phyloP scores from a whole-genome alignment of 768 basidiomycete genomes.

The Pleurotus eryngii region DNA sequence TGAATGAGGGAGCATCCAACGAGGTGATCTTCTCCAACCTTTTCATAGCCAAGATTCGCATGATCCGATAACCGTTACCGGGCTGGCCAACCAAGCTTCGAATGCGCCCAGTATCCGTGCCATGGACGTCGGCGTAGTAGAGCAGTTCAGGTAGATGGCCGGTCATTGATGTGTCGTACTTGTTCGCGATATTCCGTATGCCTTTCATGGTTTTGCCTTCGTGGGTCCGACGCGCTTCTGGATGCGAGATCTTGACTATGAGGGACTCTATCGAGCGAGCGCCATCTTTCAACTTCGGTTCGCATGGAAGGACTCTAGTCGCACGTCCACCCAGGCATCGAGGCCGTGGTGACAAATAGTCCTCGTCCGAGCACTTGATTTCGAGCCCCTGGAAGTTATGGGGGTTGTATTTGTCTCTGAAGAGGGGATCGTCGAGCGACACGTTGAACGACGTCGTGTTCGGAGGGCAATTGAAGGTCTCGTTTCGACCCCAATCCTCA shows the following conservation, averaged over 20 bases:
- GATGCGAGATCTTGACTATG: constrained; percentile 2
- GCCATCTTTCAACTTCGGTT: not conserved
- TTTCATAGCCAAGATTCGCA: not conserved
- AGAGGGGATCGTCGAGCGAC: not conserved
- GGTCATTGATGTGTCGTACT: not conserved
- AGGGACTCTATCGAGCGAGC: not conserved
- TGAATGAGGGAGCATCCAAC: not conserved
- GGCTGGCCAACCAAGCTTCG: not conserved
- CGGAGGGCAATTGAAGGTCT: constrained; percentile 1
- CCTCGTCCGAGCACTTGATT: not conserved
- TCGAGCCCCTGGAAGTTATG: not conserved
- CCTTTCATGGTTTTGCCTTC: constrained; percentile 1
- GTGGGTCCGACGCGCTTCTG: not conserved
- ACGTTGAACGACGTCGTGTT: not conserved
- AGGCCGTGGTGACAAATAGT: not conserved
- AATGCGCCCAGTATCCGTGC: not conserved
- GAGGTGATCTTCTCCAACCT: not conserved
- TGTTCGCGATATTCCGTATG: not conserved
- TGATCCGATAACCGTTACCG: not conserved
- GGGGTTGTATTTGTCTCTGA: not conserved
- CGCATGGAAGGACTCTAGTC: not conserved
- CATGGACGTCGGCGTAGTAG: not conserved
- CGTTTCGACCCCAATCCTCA: constrained; percentile 18
- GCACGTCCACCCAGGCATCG: not conserved
- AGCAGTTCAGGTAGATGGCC: not conserved